Conservation (phyloP, 1,284 basidiomycete genomes). For the Leccinum ponderosum region DNA sequence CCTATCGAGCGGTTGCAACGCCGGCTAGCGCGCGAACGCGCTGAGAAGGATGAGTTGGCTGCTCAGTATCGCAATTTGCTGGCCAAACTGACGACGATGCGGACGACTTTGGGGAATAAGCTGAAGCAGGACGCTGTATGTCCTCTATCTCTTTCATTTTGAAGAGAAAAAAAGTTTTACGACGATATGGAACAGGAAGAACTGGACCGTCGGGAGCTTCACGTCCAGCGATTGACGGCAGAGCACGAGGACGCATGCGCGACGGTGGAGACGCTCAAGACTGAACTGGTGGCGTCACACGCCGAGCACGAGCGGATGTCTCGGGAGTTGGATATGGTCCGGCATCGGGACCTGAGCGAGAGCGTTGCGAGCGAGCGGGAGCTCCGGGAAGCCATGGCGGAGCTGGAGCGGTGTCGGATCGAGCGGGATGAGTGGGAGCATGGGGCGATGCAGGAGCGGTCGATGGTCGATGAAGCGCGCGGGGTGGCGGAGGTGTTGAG, state of each 20-base stretch:
- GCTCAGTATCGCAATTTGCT: constrained; percentile 87
- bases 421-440: constrained; percentile 90
- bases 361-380: constrained; percentile 73
- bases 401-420: constrained; percentile 81
- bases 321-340: constrained; percentile 67
- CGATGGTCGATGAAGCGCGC: constrained; percentile 68
- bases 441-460: constrained; percentile 72
- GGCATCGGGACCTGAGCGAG: constrained; percentile 67
- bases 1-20: constrained; percentile 54
- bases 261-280: constrained; percentile 74
- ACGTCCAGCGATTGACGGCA: constrained; percentile 71
- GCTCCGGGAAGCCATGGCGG: constrained; percentile 75
- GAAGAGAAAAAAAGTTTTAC: neutral
- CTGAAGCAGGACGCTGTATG: constrained; percentile 94
- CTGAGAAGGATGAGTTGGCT: constrained; percentile 86
- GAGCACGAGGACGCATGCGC: constrained; percentile 73
- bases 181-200: constrained; percentile 70
- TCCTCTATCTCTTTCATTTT: constrained; percentile 18
- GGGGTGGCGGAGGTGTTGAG: constrained; percentile 59
- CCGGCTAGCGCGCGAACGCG: constrained; percentile 59
- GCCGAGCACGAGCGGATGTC: constrained; percentile 72
- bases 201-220: constrained; percentile 86
- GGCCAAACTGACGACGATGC: constrained; percentile 90
- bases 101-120: constrained; percentile 91
- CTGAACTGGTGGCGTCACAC: constrained; percentile 75